These are phyloP conservation scores for Xylaria sp. DNA, from an alignment of 495 filamentous ascomycete genomes.

Conservation along the genomic window DNA sequence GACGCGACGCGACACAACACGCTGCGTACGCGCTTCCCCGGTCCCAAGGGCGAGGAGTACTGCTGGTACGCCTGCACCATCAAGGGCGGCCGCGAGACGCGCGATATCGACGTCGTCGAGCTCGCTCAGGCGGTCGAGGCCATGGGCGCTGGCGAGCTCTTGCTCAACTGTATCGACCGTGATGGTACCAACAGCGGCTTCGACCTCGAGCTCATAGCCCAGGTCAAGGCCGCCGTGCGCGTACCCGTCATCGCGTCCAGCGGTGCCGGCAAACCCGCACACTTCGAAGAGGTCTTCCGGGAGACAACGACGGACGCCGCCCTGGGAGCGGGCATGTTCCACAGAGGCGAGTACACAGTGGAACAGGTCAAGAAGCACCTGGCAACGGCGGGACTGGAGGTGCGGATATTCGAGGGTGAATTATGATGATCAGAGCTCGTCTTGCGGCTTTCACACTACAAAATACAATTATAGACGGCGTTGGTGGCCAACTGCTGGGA, in stretches of 20 bases:
- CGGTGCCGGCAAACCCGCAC: slow-evolving; percentile 85
- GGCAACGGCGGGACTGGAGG: slow-evolving; percentile 70
- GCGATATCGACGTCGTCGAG: slow-evolving; percentile 89
- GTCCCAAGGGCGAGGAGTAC: slow-evolving; percentile 77
- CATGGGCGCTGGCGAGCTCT: slow-evolving; percentile 93
- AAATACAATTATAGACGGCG: slow-evolving; percentile 20
- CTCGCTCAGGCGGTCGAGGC: slow-evolving; percentile 89
- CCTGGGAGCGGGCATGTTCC: slow-evolving; percentile 96
- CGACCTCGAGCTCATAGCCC: slow-evolving; percentile 87
- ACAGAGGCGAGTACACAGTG: slow-evolving; percentile 93
- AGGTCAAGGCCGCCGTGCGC: slow-evolving; percentile 81
- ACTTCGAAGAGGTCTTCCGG: slow-evolving; percentile 91
- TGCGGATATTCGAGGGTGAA: slow-evolving; percentile 73
- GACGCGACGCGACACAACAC: slow-evolving; percentile 80
- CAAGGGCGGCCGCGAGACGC: slow-evolving; percentile 89
- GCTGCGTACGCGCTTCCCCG: slow-evolving; percentile 71
- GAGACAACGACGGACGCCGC: slow-evolving; percentile 90
- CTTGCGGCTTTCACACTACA: neutral
- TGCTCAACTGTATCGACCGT: slow-evolving; percentile 97
- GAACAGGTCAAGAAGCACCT: slow-evolving; percentile 90
- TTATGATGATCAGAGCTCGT: slow-evolving; percentile 34
- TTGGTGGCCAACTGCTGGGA: neutral
- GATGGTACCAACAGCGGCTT: slow-evolving; percentile 96
- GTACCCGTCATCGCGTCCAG: slow-evolving; percentile 97
- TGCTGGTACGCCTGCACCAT: slow-evolving; percentile 99